Conservation (phyloP, 371 early-diverging fungal species). For the Circinella minor region DNA sequence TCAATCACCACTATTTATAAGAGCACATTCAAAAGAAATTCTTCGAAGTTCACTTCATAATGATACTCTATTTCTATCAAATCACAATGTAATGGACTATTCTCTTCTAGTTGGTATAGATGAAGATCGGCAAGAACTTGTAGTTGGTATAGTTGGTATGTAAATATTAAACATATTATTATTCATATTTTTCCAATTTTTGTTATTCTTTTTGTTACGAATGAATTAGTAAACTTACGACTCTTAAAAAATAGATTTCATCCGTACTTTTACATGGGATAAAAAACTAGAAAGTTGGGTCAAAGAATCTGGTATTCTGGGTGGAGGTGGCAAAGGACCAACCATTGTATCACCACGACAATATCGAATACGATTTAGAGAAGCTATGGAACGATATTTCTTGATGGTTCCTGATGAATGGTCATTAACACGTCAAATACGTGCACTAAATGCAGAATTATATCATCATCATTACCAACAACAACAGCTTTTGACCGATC, state of each 20-base stretch:
- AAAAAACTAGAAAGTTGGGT: conserved; percentile 96
- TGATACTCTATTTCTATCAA: conserved; percentile 91
- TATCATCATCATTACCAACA: conserved; percentile 28
- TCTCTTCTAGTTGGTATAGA: conserved; percentile 94
- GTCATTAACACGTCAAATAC: conserved; percentile 31
- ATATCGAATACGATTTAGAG: conserved; percentile 91
- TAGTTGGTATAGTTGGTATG: conserved; percentile 95
- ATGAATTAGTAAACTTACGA: background rate
- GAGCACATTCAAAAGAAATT: conserved; percentile 89
- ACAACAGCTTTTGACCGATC: conserved; percentile 10
- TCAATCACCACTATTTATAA: conserved; percentile 89
- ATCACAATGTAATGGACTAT: conserved; percentile 96
- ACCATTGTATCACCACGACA: conserved; percentile 95
- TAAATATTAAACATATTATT: background rate
- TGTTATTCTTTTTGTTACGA: background rate
- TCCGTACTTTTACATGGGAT: conserved; percentile 97
- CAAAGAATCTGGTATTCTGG: conserved; percentile 88
- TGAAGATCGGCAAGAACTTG: conserved; percentile 79
- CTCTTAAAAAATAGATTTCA: conserved; percentile 71
- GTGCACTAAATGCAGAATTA: conserved; percentile 15
- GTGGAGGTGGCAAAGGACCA: conserved; percentile 89
- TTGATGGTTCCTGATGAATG: conserved; percentile 77
- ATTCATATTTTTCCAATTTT: background rate
- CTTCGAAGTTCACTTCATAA: conserved; percentile 84
- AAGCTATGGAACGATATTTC: conserved; percentile 94